These are phyloP conservation scores for Eucalyptus pauciflora DNA, from an alignment of 345 rosid species.

Conservation along the genomic window DNA sequence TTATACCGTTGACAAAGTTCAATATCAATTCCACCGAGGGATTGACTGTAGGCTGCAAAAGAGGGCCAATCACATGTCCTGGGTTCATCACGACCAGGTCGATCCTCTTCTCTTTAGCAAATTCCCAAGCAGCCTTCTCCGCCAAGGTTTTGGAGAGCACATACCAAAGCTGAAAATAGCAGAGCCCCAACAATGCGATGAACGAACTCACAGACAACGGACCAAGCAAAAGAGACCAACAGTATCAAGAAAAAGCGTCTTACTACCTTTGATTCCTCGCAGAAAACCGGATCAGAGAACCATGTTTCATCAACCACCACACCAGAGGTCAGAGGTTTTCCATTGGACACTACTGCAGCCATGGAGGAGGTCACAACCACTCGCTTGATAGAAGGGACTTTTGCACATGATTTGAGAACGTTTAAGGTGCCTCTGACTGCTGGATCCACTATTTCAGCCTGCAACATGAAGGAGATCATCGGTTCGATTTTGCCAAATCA, in stretches of 20 bases:
- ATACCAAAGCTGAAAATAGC: neutral
- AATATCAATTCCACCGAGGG: neutral
- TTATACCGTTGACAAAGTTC: neutral
- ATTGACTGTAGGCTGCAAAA: neutral
- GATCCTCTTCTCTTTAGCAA: neutral
- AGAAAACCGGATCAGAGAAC: conserved; percentile 1
- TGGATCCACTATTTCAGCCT: conserved; percentile 20
- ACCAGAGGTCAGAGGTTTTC: neutral
- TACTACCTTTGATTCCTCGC: conserved; percentile 5
- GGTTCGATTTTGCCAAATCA: neutral
- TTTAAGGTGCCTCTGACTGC: conserved; percentile 24
- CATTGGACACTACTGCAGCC: conserved; percentile 2
- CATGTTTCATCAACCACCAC: conserved; percentile 18
- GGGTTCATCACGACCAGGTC: conserved; percentile 1
- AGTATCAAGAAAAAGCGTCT: neutral
- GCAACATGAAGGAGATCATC: neutral
- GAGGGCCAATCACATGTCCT: neutral
- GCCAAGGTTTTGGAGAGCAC: conserved; percentile 1
- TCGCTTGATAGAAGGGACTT: conserved; percentile 14
- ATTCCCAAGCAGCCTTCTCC: neutral
- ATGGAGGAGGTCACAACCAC: conserved; percentile 26
- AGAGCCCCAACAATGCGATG: neutral
- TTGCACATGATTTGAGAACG: conserved; percentile 16
- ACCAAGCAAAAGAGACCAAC: neutral
- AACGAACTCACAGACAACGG: neutral